Evolutionary conservation across 768 basidiomycete species (phyloP), one percentile per base, ranked within the genome.

Genomic region (Udeniomyces megalosporus): DNA sequence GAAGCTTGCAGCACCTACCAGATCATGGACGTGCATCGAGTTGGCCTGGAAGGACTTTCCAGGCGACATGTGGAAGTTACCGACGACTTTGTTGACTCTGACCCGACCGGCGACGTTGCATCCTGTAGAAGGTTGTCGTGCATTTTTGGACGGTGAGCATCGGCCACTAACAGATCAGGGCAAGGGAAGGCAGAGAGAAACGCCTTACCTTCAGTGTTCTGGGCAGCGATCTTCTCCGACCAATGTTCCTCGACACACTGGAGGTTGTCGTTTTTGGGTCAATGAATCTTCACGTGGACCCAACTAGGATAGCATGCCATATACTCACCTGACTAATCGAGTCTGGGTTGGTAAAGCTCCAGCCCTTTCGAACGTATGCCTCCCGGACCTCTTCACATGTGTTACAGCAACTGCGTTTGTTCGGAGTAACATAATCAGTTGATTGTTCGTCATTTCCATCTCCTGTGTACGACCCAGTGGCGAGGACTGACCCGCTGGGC

Each of bases 31-130:
- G 73, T 87, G 82, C 66, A 84, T 82, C 57, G 79, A 76, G 70
- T 83, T 84, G 47, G 82, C 79, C 73, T 92, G 91, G 84, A 92
- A 99, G n/a, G 89, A 88, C 48, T 85, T 81, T 32, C 95, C 95
- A 1, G 90, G 92, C 5, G 38, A 51, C 56, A 57, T 52, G n/a
- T 48, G 52, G 72, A 96, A 86, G 75, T 88, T 95, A 60, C 93
- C 91, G 66, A 90, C 80, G 66, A 96, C 93, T 74, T 96, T 95
- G 80, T 97, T 97, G 60, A 97, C 88, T 60, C 85, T 86, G 64
- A 99, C 81, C 58, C 84, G 83, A 48, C 95, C 95, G 26, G 84
- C 82, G 66, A 97, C 78, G 73, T 90, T 92, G 78, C 95, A 99
- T 0, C 95, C 38, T 42, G 17, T 8, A 42, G 38, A 42, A 17